These are phyloP conservation scores for Juncus effusus DNA, from an alignment of 176 grass and related monocot genomes.

Conservation along the genomic window DNA sequence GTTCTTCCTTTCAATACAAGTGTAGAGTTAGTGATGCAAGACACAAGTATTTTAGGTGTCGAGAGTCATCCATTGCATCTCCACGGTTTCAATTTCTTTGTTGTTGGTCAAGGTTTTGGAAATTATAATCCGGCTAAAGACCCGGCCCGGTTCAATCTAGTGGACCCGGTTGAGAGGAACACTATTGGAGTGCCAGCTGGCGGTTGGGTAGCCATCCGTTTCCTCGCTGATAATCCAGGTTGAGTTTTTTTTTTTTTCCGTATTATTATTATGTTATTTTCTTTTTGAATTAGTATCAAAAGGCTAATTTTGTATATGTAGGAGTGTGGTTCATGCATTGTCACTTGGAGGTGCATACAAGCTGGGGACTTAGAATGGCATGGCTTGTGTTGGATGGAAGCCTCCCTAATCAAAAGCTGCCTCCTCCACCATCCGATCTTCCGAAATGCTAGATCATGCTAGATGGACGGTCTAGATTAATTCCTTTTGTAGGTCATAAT, in stretches of 20 bases:
- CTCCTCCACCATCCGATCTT: slow-evolving; percentile 61
- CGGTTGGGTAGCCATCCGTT: slow-evolving; percentile 56
- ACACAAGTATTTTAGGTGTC: slow-evolving; percentile 48
- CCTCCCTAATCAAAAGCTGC: slow-evolving; percentile 44
- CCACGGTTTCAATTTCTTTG: slow-evolving; percentile 66
- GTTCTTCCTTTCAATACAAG: slow-evolving; percentile 48
- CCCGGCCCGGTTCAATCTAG: slow-evolving; percentile 48
- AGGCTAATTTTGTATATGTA: neutral
- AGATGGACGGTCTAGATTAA: neutral
- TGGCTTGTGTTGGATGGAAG: slow-evolving; percentile 62
- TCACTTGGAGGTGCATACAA: slow-evolving; percentile 67
- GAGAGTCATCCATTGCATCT: slow-evolving; percentile 74
- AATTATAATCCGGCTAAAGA: slow-evolving; percentile 51
- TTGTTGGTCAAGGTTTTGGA: slow-evolving; percentile 50
- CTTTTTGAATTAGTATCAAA: neutral
- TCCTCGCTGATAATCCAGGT: slow-evolving; percentile 66
- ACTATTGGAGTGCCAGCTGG: slow-evolving; percentile 54
- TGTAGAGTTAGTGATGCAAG: slow-evolving; percentile 70
- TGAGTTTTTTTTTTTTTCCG: slow-evolving; percentile 1
- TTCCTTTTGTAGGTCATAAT: neutral
- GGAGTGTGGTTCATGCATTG: slow-evolving; percentile 76
- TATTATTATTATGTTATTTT: slow-evolving; percentile 14
- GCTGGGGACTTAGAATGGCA: slow-evolving; percentile 68
- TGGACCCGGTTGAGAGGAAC: slow-evolving; percentile 54
- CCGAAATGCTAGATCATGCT: slow-evolving; percentile 51